Conservation (phyloP, 169 alveolate species). For the Plasmodium billcollinsi region DNA sequence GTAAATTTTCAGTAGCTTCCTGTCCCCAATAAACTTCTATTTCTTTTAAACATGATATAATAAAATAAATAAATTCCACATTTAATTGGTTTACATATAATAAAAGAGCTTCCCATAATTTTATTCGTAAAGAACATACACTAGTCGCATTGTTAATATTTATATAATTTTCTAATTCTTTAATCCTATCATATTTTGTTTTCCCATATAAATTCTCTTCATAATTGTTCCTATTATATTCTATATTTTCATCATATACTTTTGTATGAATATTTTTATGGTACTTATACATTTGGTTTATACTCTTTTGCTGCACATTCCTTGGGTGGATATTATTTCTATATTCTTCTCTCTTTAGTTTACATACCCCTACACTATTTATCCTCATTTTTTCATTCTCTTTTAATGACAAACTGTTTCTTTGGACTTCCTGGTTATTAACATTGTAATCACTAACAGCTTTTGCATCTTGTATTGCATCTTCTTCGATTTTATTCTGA, state of each 20-base stretch:
- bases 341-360: no score
- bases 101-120: constrained; percentile 73
- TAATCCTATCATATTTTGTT: constrained; percentile 56
- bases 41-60: constrained; percentile 36
- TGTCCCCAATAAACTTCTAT: constrained; percentile 76
- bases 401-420: no score
- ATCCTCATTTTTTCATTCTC: no score
- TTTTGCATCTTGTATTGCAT: no score
- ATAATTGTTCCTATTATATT: neutral
- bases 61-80: constrained; percentile 58
- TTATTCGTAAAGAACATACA: constrained; percentile 65
- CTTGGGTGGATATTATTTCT: no score
- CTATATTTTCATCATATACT: neutral
- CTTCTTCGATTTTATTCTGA: no score
- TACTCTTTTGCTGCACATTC: no score
- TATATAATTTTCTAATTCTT: constrained; percentile 36
- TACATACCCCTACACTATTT: no score
- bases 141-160: constrained; percentile 66
- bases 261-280: neutral
- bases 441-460: no score
- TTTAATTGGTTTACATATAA: constrained; percentile 44
- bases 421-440: no score
- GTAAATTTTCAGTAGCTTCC: constrained; percentile 62
- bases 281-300: no score
- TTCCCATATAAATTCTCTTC: neutral